Conservation (phyloP, 148 eudicot species). For the Salicornia ramosissima region DNA sequence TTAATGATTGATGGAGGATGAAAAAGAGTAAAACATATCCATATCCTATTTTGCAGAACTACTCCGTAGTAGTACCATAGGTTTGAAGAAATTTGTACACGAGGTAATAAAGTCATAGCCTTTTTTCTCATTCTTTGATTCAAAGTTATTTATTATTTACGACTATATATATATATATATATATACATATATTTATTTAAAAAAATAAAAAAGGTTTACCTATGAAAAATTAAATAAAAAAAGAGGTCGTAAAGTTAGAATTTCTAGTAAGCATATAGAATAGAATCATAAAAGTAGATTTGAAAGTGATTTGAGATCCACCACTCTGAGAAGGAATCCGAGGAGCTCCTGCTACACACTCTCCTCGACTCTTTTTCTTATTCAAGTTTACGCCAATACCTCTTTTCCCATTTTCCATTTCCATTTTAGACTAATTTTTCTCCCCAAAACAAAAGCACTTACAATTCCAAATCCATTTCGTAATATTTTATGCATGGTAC, state of each 20-base stretch:
- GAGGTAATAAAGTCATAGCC: background rate
- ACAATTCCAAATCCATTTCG: too few species aligned
- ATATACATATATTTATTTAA: too few species aligned
- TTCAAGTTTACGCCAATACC: too few species aligned
- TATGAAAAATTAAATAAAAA: background rate
- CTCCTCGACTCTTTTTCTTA: too few species aligned
- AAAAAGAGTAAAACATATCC: background rate
- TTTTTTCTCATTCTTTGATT: background rate
- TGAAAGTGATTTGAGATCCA: conserved; percentile 30
- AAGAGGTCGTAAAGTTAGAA: background rate
- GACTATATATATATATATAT: too few species aligned
- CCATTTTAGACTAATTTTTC: too few species aligned
- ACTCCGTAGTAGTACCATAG: too few species aligned
- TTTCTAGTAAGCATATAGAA: conserved; percentile 9
- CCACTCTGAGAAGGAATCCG: conserved; percentile 26
- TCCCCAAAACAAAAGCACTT: too few species aligned
- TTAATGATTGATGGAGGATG: background rate
- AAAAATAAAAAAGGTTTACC: too few species aligned
- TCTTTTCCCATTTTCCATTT: too few species aligned
- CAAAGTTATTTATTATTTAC: background rate
- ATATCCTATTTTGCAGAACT: background rate
- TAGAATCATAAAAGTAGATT: conserved; percentile 30
- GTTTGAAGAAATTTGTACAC: background rate
- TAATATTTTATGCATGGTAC: too few species aligned
- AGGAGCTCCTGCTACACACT: conserved; percentile 14